Conservation (phyloP, 2,329 filamentous ascomycete genomes). For the Plectosphaerella plurivora region DNA sequence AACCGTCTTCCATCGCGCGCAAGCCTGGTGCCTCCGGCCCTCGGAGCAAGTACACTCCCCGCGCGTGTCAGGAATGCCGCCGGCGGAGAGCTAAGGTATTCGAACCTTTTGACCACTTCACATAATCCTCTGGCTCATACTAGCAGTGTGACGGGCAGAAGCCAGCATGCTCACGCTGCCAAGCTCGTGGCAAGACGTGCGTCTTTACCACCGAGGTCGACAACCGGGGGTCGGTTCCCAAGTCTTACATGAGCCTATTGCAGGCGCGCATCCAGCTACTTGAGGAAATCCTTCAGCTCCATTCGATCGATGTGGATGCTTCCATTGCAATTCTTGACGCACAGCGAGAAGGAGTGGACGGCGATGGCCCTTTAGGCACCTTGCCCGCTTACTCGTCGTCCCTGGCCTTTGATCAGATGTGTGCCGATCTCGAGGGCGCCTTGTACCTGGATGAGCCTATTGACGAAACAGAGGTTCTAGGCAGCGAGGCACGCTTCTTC, state of each 20-base stretch:
- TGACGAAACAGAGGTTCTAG: conserved; percentile 24
- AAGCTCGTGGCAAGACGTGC: conserved; percentile 21
- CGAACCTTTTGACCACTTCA: background rate
- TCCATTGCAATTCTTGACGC: conserved; percentile 14
- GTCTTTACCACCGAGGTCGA: conserved; percentile 24
- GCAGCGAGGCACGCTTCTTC: conserved; percentile 26
- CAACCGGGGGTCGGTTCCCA: conserved; percentile 26
- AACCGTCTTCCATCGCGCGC: background rate
- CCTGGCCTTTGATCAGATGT: conserved; percentile 6
- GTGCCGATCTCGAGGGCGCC: conserved; percentile 21
- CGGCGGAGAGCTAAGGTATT: conserved; percentile 28
- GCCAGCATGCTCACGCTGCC: conserved; percentile 25
- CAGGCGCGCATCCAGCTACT: conserved; percentile 24
- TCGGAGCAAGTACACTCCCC: conserved; percentile 13
- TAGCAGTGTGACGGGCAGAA: conserved; percentile 24
- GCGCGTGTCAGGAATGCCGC: conserved; percentile 30
- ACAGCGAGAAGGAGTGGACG: conserved; percentile 12
- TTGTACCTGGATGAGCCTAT: conserved; percentile 28
- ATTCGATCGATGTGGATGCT: conserved; percentile 23
- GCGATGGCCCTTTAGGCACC: background rate
- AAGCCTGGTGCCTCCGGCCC: background rate
- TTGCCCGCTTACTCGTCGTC: background rate
- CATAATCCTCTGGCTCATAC: background rate
- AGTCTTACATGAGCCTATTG: conserved; percentile 27
- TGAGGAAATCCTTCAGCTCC: conserved; percentile 20